These are phyloP conservation scores for Phytophthora cryptogea DNA, from an alignment of 352 stramenopile genomes.

Conservation along the genomic window DNA sequence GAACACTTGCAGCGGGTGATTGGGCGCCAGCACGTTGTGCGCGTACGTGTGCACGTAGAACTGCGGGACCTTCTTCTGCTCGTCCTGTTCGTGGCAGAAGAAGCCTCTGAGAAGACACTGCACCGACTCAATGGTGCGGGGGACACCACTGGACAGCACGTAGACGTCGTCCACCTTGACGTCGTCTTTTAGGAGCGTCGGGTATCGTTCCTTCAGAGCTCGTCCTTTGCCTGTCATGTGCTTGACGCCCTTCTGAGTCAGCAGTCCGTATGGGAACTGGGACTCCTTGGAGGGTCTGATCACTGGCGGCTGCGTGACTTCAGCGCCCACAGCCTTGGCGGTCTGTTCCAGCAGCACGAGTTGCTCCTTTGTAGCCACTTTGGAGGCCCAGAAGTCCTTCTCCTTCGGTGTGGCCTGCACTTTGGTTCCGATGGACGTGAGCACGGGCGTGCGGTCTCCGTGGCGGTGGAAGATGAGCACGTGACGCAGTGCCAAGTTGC, in stretches of 20 bases:
- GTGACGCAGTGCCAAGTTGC: conserved; percentile 60
- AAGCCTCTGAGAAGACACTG: conserved; percentile 77
- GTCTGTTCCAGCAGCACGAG: conserved; percentile 50
- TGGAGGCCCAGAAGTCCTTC: conserved; percentile 61
- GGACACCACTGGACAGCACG: conserved; percentile 78
- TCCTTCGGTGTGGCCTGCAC: conserved; percentile 58
- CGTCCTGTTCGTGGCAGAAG: conserved; percentile 42
- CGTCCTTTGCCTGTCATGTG: conserved; percentile 75
- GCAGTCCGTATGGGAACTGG: conserved; percentile 54
- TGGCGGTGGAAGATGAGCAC: conserved; percentile 85
- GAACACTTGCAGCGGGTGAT: conserved; percentile 68
- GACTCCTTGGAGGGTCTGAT: conserved; percentile 43
- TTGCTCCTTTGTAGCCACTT: conserved; percentile 59
- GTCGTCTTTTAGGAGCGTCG: conserved; percentile 37
- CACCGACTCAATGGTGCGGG: conserved; percentile 77
- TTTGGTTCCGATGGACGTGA: conserved; percentile 60
- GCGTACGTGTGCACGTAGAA: conserved; percentile 71
- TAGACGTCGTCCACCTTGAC: conserved; percentile 56
- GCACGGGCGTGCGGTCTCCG: conserved; percentile 76
- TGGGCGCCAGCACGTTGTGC: conserved; percentile 64
- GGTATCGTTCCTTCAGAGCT: conserved; percentile 52
- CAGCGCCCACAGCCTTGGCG: conserved; percentile 51
- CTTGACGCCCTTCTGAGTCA: conserved; percentile 69
- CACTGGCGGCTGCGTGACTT: conserved; percentile 48
- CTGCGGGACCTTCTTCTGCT: conserved; percentile 23